phyloP scores from a whole-genome alignment of 2,329 filamentous ascomycete species.

The Penicillium rolfsii region DNA sequence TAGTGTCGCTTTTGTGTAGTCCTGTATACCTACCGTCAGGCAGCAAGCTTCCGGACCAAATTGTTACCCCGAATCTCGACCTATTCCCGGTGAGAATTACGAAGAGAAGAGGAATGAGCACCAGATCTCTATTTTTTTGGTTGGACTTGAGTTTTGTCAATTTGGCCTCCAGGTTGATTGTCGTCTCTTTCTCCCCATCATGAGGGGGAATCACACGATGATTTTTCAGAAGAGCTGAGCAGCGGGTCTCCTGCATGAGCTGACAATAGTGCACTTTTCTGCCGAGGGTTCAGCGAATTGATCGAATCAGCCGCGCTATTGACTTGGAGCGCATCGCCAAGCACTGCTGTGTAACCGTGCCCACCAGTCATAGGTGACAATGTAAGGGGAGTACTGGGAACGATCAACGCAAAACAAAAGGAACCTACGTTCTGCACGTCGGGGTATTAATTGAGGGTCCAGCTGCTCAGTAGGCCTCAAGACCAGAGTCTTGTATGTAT shows the following conservation, averaged over 20 bases:
- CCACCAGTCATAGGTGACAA: background rate
- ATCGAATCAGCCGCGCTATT: background rate
- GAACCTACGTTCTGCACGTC: background rate
- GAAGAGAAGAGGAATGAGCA: too few relatives aligned
- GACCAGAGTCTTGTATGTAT: too few relatives aligned
- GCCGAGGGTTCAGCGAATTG: background rate
- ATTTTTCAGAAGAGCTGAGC: background rate
- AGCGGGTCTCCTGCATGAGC: background rate
- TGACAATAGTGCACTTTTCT: background rate
- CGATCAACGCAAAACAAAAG: background rate
- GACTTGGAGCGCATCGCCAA: constrained; percentile 1
- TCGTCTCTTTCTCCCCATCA: too few relatives aligned
- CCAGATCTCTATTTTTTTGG: too few relatives aligned
- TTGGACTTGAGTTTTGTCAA: too few relatives aligned
- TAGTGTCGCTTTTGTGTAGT: too few relatives aligned
- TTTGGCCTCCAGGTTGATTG: too few relatives aligned
- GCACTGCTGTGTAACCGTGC: background rate
- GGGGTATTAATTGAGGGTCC: background rate
- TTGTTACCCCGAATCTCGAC: too few relatives aligned
- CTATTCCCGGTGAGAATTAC: too few relatives aligned
- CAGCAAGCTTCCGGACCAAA: too few relatives aligned
- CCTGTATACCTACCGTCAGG: too few relatives aligned
- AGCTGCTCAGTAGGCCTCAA: background rate
- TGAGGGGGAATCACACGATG: too few relatives aligned
- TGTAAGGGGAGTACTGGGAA: background rate